Evolutionary conservation across 2,329 filamentous ascomycete species (phyloP).

Genomic region (Chaetomiaceae sp.): DNA sequence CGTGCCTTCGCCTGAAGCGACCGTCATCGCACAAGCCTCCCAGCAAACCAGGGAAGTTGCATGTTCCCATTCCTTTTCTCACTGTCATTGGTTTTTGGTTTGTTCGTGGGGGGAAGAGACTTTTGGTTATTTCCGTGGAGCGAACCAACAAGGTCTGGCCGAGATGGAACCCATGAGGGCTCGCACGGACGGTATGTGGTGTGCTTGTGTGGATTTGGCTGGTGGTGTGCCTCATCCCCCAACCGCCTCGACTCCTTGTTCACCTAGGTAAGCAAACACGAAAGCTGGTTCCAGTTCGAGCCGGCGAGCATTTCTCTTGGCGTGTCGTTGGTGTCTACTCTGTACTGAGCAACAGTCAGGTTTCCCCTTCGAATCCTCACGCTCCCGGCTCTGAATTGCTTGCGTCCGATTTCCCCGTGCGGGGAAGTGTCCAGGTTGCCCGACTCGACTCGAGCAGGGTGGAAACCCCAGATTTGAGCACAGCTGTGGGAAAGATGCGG

Average conservation of each 20-base stretch:
- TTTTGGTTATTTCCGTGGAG: not conserved
- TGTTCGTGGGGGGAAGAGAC: not conserved
- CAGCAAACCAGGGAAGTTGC: slow-evolving; percentile 2
- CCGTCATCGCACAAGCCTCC: slow-evolving; percentile 4
- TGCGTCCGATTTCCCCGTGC: too few relatives aligned
- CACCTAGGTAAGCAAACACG: not conserved
- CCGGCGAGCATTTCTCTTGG: too few relatives aligned
- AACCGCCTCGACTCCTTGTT: not conserved
- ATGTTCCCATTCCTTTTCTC: not conserved
- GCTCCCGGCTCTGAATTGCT: too few relatives aligned
- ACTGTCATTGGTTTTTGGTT: not conserved
- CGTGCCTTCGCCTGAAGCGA: not conserved
- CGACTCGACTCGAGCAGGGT: not conserved
- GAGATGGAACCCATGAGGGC: too few relatives aligned
- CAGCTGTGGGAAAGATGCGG: too few relatives aligned
- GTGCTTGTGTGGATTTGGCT: too few relatives aligned
- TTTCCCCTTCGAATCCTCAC: too few relatives aligned
- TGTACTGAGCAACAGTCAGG: too few relatives aligned
- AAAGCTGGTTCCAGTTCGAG: not conserved
- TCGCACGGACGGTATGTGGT: too few relatives aligned
- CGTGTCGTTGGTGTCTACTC: too few relatives aligned
- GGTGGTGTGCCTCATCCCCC: too few relatives aligned
- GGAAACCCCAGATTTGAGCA: not conserved
- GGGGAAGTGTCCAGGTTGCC: too few relatives aligned
- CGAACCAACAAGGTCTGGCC: not conserved